Percentiles rank a stretch among this genome's conserved stretches.
phyloP scores from a whole-genome alignment of 441 rosid genomes.

The Pelargonium cotyledonis region DNA sequence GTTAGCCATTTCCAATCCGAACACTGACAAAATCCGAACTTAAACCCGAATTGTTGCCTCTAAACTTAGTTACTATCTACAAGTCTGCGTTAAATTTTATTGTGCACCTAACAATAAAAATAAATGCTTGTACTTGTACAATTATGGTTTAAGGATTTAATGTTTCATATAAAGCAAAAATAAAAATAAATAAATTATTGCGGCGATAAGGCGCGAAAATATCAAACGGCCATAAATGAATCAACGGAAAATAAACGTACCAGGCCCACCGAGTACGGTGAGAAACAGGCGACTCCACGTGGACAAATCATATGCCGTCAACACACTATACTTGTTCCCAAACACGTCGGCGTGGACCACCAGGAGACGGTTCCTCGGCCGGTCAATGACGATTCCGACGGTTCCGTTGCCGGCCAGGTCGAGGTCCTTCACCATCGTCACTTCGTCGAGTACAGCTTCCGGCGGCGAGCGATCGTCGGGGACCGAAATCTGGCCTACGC shows the following conservation, averaged over 20 bases:
- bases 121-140: too few species aligned
- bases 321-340: slow-evolving; percentile 48
- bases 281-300: slow-evolving; percentile 76
- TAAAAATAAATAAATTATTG: too few species aligned
- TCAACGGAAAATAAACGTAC: slow-evolving; percentile 22
- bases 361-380: slow-evolving; percentile 58
- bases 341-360: slow-evolving; percentile 54
- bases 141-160: too few species aligned
- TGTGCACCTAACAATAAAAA: too few species aligned
- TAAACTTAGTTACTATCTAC: too few species aligned
- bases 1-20: too few species aligned
- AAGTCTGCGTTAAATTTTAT: too few species aligned
- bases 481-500: slow-evolving; percentile 56
- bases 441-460: slow-evolving; percentile 40
- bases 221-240: too few species aligned
- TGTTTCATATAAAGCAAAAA: too few species aligned
- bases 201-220: too few species aligned
- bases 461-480: slow-evolving; percentile 26
- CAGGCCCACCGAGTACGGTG: slow-evolving; percentile 46
- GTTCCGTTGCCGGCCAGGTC: slow-evolving; percentile 68
- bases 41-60: too few species aligned
- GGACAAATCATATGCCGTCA: slow-evolving; percentile 74
- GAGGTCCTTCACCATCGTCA: slow-evolving; percentile 48
- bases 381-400: slow-evolving; percentile 58
- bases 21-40: too few species aligned